Percentiles rank a stretch among this genome's conserved stretches.
Evolutionary conservation across 2,329 filamentous ascomycete species (phyloP).

Genomic region (Hymenoscyphus occultus): DNA sequence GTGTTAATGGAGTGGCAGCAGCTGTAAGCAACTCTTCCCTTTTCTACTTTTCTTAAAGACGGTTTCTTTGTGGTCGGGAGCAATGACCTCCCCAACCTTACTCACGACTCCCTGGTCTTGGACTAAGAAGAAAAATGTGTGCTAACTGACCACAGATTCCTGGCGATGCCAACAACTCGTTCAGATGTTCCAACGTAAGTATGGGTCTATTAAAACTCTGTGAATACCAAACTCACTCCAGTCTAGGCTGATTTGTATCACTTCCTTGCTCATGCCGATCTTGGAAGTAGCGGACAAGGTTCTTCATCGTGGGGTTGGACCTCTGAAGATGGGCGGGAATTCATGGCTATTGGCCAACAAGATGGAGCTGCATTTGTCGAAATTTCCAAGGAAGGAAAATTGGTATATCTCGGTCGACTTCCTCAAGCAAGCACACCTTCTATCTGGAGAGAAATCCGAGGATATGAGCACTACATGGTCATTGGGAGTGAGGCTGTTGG

Average conservation of each 20-base stretch:
- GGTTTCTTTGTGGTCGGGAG: too few species aligned
- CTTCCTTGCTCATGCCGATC: conserved; percentile 50
- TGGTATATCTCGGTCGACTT: conserved; percentile 47
- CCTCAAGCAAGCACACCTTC: conserved; percentile 40
- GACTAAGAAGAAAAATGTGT: too few species aligned
- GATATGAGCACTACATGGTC: conserved; percentile 38
- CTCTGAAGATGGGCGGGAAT: conserved; percentile 47
- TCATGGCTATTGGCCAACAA: conserved; percentile 34
- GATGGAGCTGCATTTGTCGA: conserved; percentile 44
- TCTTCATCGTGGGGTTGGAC: conserved; percentile 43
- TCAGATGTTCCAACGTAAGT: conserved; percentile 44
- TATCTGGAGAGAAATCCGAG: conserved; percentile 40
- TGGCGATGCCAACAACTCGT: conserved; percentile 47
- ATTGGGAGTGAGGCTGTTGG: conserved; percentile 43
- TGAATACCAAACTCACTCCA: conserved; percentile 7
- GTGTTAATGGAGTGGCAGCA: conserved; percentile 43
- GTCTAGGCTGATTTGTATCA: conserved; percentile 50
- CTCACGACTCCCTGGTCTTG: too few species aligned
- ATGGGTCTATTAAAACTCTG: background rate
- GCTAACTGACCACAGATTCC: conserved; percentile 30
- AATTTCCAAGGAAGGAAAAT: conserved; percentile 43
- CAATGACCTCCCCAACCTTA: too few species aligned
- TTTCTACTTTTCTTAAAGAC: too few species aligned
- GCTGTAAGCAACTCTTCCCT: conserved; percentile 26
- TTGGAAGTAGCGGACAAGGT: conserved; percentile 8